Conservation (phyloP, 2,329 filamentous ascomycete species). For the Nothophoma quercina region DNA sequence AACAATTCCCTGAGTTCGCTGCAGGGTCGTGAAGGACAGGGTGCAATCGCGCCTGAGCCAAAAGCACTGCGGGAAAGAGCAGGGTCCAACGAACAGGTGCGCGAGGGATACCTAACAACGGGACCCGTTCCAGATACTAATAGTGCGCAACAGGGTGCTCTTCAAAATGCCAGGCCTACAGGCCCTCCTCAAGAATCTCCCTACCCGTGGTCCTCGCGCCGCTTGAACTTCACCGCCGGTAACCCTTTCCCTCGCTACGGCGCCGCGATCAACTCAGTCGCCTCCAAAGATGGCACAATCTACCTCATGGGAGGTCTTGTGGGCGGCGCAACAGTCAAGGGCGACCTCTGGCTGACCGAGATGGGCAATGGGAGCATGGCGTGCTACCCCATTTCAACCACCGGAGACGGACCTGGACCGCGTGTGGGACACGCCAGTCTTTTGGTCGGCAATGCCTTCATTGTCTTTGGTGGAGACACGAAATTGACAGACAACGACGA, state of each 20-base stretch:
- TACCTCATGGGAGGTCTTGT: conserved; percentile 98
- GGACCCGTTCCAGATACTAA: conserved; percentile 30
- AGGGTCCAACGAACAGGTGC: conserved; percentile 64
- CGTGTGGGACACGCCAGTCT: conserved; percentile 93
- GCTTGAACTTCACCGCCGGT: conserved; percentile 84
- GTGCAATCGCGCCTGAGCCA: conserved; percentile 68
- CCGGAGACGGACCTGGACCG: conserved; percentile 91
- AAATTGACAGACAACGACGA: conserved; percentile 93
- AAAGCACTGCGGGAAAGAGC: conserved; percentile 65
- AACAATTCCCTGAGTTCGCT: conserved; percentile 73
- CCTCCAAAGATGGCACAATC: conserved; percentile 95
- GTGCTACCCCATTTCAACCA: conserved; percentile 90
- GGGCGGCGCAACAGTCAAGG: conserved; percentile 93
- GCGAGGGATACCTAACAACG: too few species aligned
- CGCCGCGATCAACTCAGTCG: conserved; percentile 89
- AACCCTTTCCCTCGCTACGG: conserved; percentile 97
- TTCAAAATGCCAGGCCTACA: conserved; percentile 45
- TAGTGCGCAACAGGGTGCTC: not conserved
- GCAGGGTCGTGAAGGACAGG: conserved; percentile 57
- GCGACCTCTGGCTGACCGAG: conserved; percentile 97
- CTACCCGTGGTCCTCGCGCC: conserved; percentile 95
- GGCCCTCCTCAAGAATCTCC: conserved; percentile 72
- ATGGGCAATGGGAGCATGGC: conserved; percentile 81
- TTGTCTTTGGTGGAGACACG: conserved; percentile 97
- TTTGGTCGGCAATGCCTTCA: conserved; percentile 96